phyloP scores from a whole-genome alignment of 2,329 filamentous ascomycete species.

The Fonsecaea monophora region DNA sequence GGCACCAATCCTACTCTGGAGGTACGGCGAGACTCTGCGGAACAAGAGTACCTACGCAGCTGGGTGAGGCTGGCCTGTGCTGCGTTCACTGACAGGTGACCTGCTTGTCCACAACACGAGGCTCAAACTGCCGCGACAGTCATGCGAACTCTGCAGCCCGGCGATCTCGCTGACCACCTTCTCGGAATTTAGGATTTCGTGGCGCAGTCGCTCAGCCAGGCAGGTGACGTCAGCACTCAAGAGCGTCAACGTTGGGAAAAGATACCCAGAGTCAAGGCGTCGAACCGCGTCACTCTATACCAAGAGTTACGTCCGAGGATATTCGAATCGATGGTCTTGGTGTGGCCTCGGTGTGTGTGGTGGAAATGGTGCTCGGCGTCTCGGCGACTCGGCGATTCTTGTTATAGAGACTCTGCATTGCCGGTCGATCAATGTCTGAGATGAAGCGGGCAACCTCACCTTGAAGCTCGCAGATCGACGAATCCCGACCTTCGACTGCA shows the following conservation, averaged over 20 bases:
- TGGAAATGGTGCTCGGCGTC: background rate
- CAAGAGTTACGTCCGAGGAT: background rate
- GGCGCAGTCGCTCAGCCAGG: background rate
- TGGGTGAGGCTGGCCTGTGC: conserved; percentile 37
- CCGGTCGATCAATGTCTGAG: background rate
- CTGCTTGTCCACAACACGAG: background rate
- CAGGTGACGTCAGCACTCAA: background rate
- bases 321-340: background rate
- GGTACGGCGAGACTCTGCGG: conserved; percentile 56
- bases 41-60: conserved; percentile 58
- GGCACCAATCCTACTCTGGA: conserved; percentile 60
- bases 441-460: background rate
- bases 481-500: too few species aligned
- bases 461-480: too few species aligned
- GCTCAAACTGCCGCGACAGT: background rate
- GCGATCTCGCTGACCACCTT: background rate
- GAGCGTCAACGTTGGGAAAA: background rate
- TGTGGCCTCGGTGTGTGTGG: background rate
- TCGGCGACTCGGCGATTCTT: background rate
- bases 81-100: background rate
- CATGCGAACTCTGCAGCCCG: background rate
- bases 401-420: background rate
- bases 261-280: background rate
- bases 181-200: background rate
- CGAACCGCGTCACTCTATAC: background rate